Percentiles rank a stretch among this genome's conserved stretches.
Conservation (phyloP, 345 rosid genomes). For the Syzygium aqueum region DNA sequence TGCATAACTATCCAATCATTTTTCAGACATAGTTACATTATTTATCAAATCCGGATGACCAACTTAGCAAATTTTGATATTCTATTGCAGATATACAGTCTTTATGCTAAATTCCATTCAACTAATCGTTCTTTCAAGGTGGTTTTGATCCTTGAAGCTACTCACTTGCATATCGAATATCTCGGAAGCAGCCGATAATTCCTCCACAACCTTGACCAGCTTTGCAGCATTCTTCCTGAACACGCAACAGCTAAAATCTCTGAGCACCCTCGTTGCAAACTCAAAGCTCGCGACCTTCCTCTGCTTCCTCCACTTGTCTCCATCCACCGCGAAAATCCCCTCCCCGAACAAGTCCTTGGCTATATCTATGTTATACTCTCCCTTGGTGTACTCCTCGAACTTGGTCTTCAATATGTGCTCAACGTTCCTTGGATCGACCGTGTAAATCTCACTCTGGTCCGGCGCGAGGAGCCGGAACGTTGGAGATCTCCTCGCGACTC, state of each 20-base stretch:
- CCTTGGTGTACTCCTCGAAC: slow-evolving; percentile 47
- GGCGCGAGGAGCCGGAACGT: slow-evolving; percentile 48
- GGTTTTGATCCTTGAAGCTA: neutral
- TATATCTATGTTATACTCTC: slow-evolving; percentile 13
- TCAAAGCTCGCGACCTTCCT: slow-evolving; percentile 77
- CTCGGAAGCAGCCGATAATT: slow-evolving; percentile 12
- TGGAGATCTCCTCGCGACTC: slow-evolving; percentile 23
- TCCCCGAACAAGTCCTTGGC: slow-evolving; percentile 46
- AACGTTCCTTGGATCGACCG: slow-evolving; percentile 48
- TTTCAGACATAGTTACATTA: neutral
- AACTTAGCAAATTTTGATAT: neutral
- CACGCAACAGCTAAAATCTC: slow-evolving; percentile 63
- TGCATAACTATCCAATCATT: neutral
- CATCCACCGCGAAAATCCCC: slow-evolving; percentile 68
- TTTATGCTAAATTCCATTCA: neutral
- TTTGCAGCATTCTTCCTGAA: slow-evolving; percentile 49
- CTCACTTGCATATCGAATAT: slow-evolving; percentile 67
- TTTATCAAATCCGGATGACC: neutral
- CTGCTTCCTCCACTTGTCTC: slow-evolving; percentile 78
- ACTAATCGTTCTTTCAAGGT: neutral
- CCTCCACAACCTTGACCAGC: slow-evolving; percentile 24
- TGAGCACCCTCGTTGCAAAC: slow-evolving; percentile 59
- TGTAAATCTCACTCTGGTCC: slow-evolving; percentile 32
- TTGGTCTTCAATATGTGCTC: slow-evolving; percentile 53
- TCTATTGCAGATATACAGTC: neutral